These are phyloP conservation scores for Aspergillus fijiensis DNA, from an alignment of 2,329 filamentous ascomycete genomes.

Conservation along the genomic window DNA sequence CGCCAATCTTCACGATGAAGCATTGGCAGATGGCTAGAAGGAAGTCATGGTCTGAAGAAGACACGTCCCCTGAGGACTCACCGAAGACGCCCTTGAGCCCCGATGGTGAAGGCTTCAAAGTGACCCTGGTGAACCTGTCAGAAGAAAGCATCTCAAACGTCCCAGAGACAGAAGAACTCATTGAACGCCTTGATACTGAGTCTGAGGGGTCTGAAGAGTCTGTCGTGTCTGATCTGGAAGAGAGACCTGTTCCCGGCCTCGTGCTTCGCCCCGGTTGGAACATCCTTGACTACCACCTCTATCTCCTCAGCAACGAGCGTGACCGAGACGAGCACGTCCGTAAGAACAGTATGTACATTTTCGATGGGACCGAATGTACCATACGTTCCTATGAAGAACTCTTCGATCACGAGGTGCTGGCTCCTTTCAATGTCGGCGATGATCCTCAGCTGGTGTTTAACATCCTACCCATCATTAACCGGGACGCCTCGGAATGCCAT, in stretches of 20 bases:
- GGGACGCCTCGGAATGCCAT: not conserved
- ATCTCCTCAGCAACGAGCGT: constrained; percentile 28
- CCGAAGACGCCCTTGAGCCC: not conserved
- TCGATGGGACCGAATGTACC: constrained; percentile 26
- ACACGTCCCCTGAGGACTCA: not conserved
- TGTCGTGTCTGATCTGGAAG: not conserved
- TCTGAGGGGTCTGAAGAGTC: constrained; percentile 5
- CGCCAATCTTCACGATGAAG: not conserved
- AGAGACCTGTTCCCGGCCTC: constrained; percentile 10
- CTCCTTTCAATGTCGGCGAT: constrained; percentile 13
- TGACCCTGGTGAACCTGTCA: not conserved
- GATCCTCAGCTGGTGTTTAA: constrained; percentile 23
- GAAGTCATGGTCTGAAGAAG: not conserved
- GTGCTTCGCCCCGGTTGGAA: constrained; percentile 30
- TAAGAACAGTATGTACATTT: constrained; percentile 25
- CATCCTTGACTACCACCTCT: constrained; percentile 35
- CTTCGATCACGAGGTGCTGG: constrained; percentile 11
- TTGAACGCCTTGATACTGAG: not conserved
- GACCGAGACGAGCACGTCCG: constrained; percentile 18
- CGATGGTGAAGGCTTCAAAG: not conserved
- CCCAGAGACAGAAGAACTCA: not conserved
- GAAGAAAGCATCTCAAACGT: not conserved
- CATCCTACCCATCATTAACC: constrained; percentile 26
- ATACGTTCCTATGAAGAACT: constrained; percentile 26
- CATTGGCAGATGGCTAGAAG: not conserved